Percentiles rank a stretch among this genome's conserved stretches.
phyloP scores from a whole-genome alignment of 305 asterid species.

The Coffea humblotiana region DNA sequence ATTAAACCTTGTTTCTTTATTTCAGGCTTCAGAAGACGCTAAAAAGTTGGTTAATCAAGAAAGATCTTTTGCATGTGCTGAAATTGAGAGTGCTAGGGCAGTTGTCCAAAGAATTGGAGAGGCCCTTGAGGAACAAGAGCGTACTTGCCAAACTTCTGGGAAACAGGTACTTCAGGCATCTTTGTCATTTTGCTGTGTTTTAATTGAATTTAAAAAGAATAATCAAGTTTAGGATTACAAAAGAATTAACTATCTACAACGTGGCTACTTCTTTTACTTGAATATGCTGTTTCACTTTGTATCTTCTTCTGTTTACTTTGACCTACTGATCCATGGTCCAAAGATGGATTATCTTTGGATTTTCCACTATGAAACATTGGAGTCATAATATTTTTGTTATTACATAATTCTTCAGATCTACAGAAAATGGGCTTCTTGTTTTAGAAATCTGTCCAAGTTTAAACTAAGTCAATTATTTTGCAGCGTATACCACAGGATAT shows the following conservation, averaged over 20 bases:
- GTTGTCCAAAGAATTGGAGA: conserved; percentile 97
- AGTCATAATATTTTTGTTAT: background rate
- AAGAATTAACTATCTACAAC: background rate
- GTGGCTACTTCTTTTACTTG: background rate
- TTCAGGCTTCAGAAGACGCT: conserved; percentile 98
- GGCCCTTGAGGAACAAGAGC: conserved; percentile 94
- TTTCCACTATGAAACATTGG: background rate
- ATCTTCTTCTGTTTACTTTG: background rate
- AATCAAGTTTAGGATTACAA: background rate
- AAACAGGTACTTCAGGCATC: conserved; percentile 42
- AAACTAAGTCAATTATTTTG: background rate
- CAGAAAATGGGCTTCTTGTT: background rate
- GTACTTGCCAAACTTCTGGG: conserved; percentile 59
- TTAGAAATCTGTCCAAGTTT: background rate
- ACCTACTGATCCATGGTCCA: background rate
- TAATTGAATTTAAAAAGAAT: background rate
- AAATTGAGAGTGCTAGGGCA: conserved; percentile 94
- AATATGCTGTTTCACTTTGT: background rate
- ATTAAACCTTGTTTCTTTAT: conserved; percentile 13
- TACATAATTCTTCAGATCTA: background rate
- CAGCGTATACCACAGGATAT: background rate
- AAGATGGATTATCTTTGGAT: background rate
- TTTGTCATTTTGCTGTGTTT: background rate
- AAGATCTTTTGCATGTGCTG: conserved; percentile 98
- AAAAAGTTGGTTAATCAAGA: conserved; percentile 95